These are phyloP conservation scores for Plasmodium inui DNA, from an alignment of 169 alveolate species.

Conservation along the genomic window DNA sequence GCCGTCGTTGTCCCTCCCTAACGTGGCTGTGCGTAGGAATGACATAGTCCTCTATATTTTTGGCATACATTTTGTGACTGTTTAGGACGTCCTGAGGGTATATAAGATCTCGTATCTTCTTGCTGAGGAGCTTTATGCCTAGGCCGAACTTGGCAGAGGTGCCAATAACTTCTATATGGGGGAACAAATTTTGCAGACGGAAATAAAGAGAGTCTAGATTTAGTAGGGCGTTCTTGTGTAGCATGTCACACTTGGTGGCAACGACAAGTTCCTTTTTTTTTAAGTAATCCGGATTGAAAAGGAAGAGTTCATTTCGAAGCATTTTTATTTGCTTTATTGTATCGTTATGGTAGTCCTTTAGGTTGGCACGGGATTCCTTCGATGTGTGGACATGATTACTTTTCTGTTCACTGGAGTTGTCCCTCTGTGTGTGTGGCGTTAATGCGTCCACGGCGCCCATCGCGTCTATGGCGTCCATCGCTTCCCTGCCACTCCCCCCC, in stretches of 20 bases:
- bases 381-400: background rate
- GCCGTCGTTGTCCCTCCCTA: conserved; percentile 32
- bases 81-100: conserved; percentile 59
- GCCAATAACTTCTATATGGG: conserved; percentile 83
- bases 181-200: conserved; percentile 76
- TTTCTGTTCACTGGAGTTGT: background rate
- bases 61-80: conserved; percentile 53
- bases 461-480: background rate
- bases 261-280: conserved; percentile 77
- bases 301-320: conserved; percentile 67
- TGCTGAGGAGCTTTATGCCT: conserved; percentile 79
- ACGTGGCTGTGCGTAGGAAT: conserved; percentile 45
- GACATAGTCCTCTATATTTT: conserved; percentile 60
- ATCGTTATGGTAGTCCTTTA: conserved; percentile 51
- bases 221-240: conserved; percentile 84
- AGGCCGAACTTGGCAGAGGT: conserved; percentile 87
- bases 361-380: background rate
- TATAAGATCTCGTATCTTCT: conserved; percentile 58
- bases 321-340: conserved; percentile 71
- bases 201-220: conserved; percentile 84
- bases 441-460: background rate
- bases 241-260: conserved; percentile 87
- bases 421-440: background rate
- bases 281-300: conserved; percentile 65
- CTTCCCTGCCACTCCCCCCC: background rate